Base-by-base conservation (phyloP, 2,329 filamentous ascomycete species). In the Botrytis medusae region DNA sequence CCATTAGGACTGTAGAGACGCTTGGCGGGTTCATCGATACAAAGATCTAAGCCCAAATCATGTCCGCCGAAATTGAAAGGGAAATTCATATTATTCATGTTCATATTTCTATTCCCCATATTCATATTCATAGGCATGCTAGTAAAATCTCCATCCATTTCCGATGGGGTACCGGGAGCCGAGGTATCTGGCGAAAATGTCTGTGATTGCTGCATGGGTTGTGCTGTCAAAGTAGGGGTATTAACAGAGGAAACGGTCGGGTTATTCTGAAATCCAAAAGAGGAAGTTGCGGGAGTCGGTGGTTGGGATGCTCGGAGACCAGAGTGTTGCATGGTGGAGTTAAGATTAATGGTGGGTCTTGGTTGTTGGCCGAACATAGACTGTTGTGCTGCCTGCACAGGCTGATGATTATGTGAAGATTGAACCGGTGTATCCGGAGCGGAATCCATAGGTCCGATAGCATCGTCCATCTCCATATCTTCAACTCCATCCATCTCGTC, bases 161-260 rank as follows among this genome's bases (percentile, higher is more conserved):
- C 91, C 32, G 88, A 87, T 10, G 91, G 91, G 25, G 91, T 93
- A 60, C 90, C 90, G 29, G 92, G 90, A 69, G 88, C 86, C 61
- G 91, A 92, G 9, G 90, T 90, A 82, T 91, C 88, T 86, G 86
- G 74, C 22, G 81, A 81, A 71, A 82, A 80, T 42, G 76, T 76
- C 37, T 77, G 77, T 51, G 85, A 87, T 74, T 85, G 87, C 60
- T 89, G 87, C 69, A 86, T 87, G 75, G 90, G 85, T 76, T 94
- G 91, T 1, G 93, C 93, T 74, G 92, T 92, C 73, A 98, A 87
- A 0, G 95, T 97, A 0, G 95, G 95, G 0, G 95, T 98, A 82
- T 98, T 98, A 72, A 98, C 95, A 5, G 95, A 98, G 4, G 96
- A 99, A 29, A 98, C 95, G 1, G 95, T 98, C 25, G 95, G 95